A percentile compares a stretch with the other conserved stretches of the same genome.
Evolutionary conservation across 768 basidiomycete species (phyloP).

Genomic region (Galerina sulciceps): DNA sequence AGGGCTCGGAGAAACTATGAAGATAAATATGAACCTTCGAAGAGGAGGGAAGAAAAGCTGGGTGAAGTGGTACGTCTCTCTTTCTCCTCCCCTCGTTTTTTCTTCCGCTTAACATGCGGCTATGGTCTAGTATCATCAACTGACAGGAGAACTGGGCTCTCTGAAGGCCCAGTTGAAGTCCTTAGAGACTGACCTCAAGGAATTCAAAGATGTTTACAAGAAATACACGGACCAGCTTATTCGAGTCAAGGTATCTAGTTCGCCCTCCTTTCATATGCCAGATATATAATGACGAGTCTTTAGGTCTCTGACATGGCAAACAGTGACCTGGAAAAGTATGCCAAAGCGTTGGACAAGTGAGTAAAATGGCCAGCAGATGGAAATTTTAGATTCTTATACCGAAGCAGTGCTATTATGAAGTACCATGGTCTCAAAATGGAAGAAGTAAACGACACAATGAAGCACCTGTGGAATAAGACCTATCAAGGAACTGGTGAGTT

Average conservation of each 20-base stretch:
- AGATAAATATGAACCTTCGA: conserved; percentile 72
- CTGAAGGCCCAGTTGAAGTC: conserved; percentile 67
- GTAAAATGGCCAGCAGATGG: conserved; percentile 25
- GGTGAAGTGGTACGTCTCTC: conserved; percentile 60
- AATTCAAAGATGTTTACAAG: conserved; percentile 87
- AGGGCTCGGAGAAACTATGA: conserved; percentile 86
- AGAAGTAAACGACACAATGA: conserved; percentile 98
- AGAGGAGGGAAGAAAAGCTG: conserved; percentile 73
- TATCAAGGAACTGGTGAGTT: conserved; percentile 94
- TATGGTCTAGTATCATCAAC: conserved; percentile 66
- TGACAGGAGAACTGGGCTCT: conserved; percentile 83
- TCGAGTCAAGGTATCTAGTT: conserved; percentile 79
- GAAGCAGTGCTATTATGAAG: conserved; percentile 92
- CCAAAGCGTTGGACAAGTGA: conserved; percentile 95
- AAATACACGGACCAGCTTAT: conserved; percentile 90
- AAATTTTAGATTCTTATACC: background rate
- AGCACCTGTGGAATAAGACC: conserved; percentile 97
- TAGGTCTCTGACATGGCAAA: conserved; percentile 99
- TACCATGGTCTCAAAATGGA: conserved; percentile 98
- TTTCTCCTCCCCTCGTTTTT: background rate
- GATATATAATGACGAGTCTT: background rate
- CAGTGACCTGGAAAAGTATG: conserved; percentile 96
- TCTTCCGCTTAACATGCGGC: background rate
- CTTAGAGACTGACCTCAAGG: conserved; percentile 72
- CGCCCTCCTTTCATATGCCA: background rate